Percentiles rank a stretch among this genome's conserved stretches.
phyloP scores from a whole-genome alignment of 1,139 yeast species.

The Lodderomyces parapsilosis region DNA sequence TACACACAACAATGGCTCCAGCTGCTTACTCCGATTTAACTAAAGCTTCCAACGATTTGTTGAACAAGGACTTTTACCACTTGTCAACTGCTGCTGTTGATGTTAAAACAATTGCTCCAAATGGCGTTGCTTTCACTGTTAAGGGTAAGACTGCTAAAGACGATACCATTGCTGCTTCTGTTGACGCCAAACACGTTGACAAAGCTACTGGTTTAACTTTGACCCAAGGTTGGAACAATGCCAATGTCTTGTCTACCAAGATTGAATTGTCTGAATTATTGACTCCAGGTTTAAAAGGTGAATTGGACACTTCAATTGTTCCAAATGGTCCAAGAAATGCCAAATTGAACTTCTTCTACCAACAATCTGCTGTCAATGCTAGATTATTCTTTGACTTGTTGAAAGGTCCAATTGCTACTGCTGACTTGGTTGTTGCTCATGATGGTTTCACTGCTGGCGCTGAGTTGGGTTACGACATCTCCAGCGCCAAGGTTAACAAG shows the following conservation, averaged over 20 bases:
- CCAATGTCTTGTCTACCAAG: slow-evolving; percentile 90
- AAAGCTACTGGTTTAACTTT: slow-evolving; percentile 89
- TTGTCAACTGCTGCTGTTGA: slow-evolving; percentile 83
- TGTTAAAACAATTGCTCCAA: slow-evolving; percentile 91
- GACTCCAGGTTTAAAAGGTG: slow-evolving; percentile 95
- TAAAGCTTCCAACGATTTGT: slow-evolving; percentile 85
- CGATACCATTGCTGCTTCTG: slow-evolving; percentile 81
- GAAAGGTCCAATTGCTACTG: slow-evolving; percentile 94
- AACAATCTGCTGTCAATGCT: slow-evolving; percentile 91
- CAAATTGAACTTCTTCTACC: slow-evolving; percentile 86
- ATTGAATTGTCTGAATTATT: slow-evolving; percentile 88
- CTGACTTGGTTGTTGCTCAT: slow-evolving; percentile 93
- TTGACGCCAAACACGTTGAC: slow-evolving; percentile 93
- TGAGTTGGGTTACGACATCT: slow-evolving; percentile 94
- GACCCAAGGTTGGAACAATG: slow-evolving; percentile 97
- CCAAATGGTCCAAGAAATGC: slow-evolving; percentile 91
- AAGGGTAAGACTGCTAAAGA: slow-evolving; percentile 89
- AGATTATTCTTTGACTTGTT: slow-evolving; percentile 93
- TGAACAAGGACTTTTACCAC: slow-evolving; percentile 93
- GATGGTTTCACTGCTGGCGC: slow-evolving; percentile 98
- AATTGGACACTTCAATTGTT: slow-evolving; percentile 81
- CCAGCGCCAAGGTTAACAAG: slow-evolving; percentile 88
- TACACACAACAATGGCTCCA: slow-evolving; percentile 41
- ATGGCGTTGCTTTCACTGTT: slow-evolving; percentile 92
- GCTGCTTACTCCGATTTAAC: slow-evolving; percentile 88